phyloP scores from a whole-genome alignment of 345 rosid species.

The Moricandia arvensis region DNA sequence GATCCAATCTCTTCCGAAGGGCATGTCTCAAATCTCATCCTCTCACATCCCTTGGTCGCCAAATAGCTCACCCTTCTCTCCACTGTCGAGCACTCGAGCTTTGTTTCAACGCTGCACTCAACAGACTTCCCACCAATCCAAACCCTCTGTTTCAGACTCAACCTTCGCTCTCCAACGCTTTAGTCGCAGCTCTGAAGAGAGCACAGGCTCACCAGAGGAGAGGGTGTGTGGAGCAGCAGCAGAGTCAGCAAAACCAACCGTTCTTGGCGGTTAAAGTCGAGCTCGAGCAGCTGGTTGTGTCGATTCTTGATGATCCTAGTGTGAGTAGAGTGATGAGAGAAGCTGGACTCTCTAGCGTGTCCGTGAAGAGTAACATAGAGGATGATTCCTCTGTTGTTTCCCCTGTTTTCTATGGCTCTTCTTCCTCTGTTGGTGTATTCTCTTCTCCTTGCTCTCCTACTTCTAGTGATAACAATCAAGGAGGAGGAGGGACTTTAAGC shows the following conservation, averaged over 20 bases:
- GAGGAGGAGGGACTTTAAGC: constrained; percentile 37
- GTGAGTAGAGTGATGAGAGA: constrained; percentile 91
- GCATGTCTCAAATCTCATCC: constrained; percentile 73
- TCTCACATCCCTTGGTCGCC: constrained; percentile 33
- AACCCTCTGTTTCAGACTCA: constrained; percentile 44
- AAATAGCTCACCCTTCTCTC: constrained; percentile 54
- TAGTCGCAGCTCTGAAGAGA: constrained; percentile 70
- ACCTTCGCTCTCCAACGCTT: constrained; percentile 69
- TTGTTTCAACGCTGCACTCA: constrained; percentile 79
- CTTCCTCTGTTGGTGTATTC: constrained; percentile 65
- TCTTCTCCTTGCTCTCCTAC: constrained; percentile 87
- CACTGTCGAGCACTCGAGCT: constrained; percentile 73
- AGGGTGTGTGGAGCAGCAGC: constrained; percentile 67
- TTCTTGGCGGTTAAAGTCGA: constrained; percentile 63
- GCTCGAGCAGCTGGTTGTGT: constrained; percentile 63
- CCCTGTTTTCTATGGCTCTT: constrained; percentile 55
- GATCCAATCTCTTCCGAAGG: constrained; percentile 51
- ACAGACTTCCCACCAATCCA: constrained; percentile 59
- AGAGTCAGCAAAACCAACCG: constrained; percentile 65
- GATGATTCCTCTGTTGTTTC: constrained; percentile 55
- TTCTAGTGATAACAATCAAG: constrained; percentile 45
- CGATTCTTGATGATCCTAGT: constrained; percentile 80
- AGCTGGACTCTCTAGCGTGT: constrained; percentile 77
- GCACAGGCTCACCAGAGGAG: constrained; percentile 82
- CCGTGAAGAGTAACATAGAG: constrained; percentile 66